phyloP scores from a whole-genome alignment of 768 basidiomycete genomes.

The Kwoniella pini region DNA sequence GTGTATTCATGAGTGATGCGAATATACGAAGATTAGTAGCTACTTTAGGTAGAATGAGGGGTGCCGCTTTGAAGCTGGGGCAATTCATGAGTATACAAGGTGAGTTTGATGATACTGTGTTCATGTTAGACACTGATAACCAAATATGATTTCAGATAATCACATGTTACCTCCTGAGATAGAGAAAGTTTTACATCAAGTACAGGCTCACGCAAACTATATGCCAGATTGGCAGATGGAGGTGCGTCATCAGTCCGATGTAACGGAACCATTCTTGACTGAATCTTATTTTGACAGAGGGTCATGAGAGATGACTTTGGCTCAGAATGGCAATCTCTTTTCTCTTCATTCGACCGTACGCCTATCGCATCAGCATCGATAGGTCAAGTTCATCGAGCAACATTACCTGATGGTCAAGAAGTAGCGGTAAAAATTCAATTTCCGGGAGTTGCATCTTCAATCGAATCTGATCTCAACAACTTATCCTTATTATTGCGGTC shows the following conservation, averaged over 20 bases:
- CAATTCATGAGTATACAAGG: slow-evolving; percentile 98
- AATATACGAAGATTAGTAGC: slow-evolving; percentile 86
- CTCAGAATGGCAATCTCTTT: slow-evolving; percentile 68
- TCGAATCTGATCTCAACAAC: slow-evolving; percentile 83
- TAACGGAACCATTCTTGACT: too few species aligned
- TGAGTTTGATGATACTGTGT: slow-evolving; percentile 40
- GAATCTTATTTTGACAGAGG: slow-evolving; percentile 54
- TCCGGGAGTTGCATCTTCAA: slow-evolving; percentile 83
- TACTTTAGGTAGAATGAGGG: slow-evolving; percentile 92
- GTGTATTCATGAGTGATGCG: slow-evolving; percentile 81
- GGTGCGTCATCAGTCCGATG: slow-evolving; percentile 62
- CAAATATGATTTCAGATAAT: slow-evolving; percentile 63
- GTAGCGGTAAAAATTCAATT: slow-evolving; percentile 84
- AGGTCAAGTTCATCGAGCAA: slow-evolving; percentile 86
- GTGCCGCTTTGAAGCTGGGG: slow-evolving; percentile 92
- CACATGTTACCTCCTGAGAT: slow-evolving; percentile 83
- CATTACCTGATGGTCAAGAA: slow-evolving; percentile 57
- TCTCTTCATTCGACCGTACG: slow-evolving; percentile 73
- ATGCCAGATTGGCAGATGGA: slow-evolving; percentile 99
- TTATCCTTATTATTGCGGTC: slow-evolving; percentile 78
- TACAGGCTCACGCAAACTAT: slow-evolving; percentile 94
- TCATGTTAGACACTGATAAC: too few species aligned
- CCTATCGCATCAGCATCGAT: slow-evolving; percentile 97
- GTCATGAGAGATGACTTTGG: slow-evolving; percentile 77
- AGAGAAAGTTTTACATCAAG: slow-evolving; percentile 81